A percentile compares a stretch with the other conserved stretches of the same genome.
These are phyloP conservation scores for Pinus albicaulis DNA, from an alignment of 75 land plant species.

Conservation along the genomic window DNA sequence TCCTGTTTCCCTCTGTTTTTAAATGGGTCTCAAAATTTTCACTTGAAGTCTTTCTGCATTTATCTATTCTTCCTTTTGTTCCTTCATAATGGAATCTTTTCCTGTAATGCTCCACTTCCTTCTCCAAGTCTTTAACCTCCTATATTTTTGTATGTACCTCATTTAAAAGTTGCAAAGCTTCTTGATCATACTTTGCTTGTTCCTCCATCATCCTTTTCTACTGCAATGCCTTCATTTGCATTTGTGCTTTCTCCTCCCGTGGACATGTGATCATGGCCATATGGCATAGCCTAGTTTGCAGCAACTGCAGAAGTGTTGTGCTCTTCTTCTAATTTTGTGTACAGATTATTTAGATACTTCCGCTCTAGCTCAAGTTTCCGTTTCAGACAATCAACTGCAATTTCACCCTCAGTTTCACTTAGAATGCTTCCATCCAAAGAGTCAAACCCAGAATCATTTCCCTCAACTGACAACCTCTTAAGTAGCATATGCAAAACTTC, in stretches of 20 bases:
- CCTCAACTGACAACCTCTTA: conserved; percentile 54
- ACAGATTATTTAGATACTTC: conserved; percentile 38
- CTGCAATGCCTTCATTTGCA: conserved; percentile 79
- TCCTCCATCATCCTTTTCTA: conserved; percentile 86
- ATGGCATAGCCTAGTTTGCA: conserved; percentile 83
- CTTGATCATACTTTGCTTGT: conserved; percentile 71
- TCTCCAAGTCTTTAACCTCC: conserved; percentile 55
- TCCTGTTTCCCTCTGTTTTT: background rate
- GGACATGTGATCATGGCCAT: conserved; percentile 90
- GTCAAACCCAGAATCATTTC: conserved; percentile 62
- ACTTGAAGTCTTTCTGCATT: background rate
- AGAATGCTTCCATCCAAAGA: conserved; percentile 61
- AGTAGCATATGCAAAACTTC: conserved; percentile 28
- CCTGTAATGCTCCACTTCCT: conserved; percentile 46
- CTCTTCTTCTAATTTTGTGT: conserved; percentile 79
- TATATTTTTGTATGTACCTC: conserved; percentile 57
- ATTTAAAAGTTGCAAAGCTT: conserved; percentile 47
- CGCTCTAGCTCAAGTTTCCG: conserved; percentile 46
- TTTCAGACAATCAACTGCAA: conserved; percentile 44
- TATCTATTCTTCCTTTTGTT: conserved; percentile 2
- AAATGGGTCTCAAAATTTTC: background rate
- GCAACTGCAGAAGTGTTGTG: conserved; percentile 77
- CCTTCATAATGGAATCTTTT: conserved; percentile 25
- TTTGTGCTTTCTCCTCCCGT: conserved; percentile 92
- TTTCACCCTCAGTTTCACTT: conserved; percentile 73